Evolutionary conservation across 257 asterid species (phyloP), one percentile per base, ranked within the genome.

Genomic region (Plantago major): DNA sequence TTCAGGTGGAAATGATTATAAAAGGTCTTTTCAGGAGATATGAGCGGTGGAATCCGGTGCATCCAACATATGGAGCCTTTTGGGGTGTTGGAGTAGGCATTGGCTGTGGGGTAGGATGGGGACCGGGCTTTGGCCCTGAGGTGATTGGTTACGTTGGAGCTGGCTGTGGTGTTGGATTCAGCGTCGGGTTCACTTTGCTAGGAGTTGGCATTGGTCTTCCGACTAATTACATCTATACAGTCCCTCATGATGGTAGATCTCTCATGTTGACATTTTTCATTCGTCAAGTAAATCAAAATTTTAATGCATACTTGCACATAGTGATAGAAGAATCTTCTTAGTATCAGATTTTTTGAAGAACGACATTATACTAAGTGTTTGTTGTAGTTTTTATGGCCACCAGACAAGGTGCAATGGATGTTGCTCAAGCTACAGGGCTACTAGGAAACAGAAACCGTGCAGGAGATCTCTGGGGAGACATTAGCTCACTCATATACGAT

Each of bases 51-150:
- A 86, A 89, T 62, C 96, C 96, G 3, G 97, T 89, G 70, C 97
- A 83, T 60, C 97, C 97, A 62, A 84, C 96, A 11, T 46, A 60
- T 3, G 98, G 98, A 61, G 86, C 99, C 60, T 92, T 89, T 69
- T 92, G 99, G 99, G 99, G 99, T 3, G 72, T 87, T 42, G 99
- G 97, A 62, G 42, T 89, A 66, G 99, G 99, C 64, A 54, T 92
- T 67, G 98, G 99, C 52, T 92, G 97, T 49, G 99, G 98, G 33
- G 84, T 92, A 53, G 99, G 99, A 46, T 92, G 99, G 99, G 99
- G 99, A 5, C 97, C 99, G 17, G 99, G 99, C 10, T 89, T 86
- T 66, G 99, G 99, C 69, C 99, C 84, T 46, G 99, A 92, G 78
- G 99, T 76, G 19, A 42, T 86, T 66, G 99, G 99, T 54, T 84